Percentiles rank a stretch among this genome's conserved stretches.
These are phyloP conservation scores for Debaryomycetaceae sp. DNA, from an alignment of 1,139 yeast species.

Conservation along the genomic window DNA sequence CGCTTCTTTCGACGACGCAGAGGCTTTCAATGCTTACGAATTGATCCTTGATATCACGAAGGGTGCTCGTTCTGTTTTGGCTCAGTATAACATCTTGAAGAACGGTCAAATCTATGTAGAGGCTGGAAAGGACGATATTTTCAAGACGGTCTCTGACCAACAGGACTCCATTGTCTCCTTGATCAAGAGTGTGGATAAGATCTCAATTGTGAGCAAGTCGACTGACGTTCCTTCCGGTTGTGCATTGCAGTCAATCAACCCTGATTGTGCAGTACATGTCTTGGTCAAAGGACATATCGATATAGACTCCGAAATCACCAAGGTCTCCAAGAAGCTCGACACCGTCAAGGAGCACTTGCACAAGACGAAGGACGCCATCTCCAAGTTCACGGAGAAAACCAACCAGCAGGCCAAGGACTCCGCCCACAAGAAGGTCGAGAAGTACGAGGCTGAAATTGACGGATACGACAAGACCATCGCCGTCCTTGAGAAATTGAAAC, in stretches of 20 bases:
- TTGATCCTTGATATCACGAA: slow-evolving; percentile 82
- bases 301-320: slow-evolving; percentile 82
- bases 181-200: slow-evolving; percentile 82
- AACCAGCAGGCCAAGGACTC: slow-evolving; percentile 76
- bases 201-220: slow-evolving; percentile 54
- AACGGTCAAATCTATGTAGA: slow-evolving; percentile 85
- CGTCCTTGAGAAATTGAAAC: slow-evolving; percentile 69
- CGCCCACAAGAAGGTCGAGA: slow-evolving; percentile 67
- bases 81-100: slow-evolving; percentile 86
- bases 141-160: slow-evolving; percentile 61
- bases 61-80: slow-evolving; percentile 86
- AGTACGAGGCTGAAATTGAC: slow-evolving; percentile 77
- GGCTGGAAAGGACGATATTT: slow-evolving; percentile 47
- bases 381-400: slow-evolving; percentile 87
- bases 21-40: slow-evolving; percentile 73
- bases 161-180: slow-evolving; percentile 82
- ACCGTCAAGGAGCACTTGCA: slow-evolving; percentile 51
- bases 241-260: slow-evolving; percentile 76
- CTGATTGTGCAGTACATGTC: slow-evolving; percentile 81
- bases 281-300: slow-evolving; percentile 94
- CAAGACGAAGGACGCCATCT: slow-evolving; percentile 41
- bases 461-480: slow-evolving; percentile 78
- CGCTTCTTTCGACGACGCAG: slow-evolving; percentile 56
- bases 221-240: slow-evolving; percentile 80
- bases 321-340: slow-evolving; percentile 73